Evolutionary conservation across 1,284 basidiomycete species (phyloP).

Genomic region (Melampsora americana): DNA sequence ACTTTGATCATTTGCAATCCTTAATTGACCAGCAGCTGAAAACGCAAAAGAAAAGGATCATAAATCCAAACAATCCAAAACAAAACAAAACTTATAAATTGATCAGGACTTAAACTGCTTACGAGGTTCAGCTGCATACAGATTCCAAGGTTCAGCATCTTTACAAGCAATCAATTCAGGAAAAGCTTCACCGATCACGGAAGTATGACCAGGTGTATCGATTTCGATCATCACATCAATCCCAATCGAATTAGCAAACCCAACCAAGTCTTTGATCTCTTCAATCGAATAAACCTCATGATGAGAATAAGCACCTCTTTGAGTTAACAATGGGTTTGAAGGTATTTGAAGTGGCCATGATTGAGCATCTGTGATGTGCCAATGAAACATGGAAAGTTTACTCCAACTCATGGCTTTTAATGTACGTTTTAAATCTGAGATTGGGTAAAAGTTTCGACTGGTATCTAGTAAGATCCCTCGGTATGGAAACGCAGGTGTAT

Average conservation of each 20-base stretch:
- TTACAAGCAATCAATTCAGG: slow-evolving; percentile 73
- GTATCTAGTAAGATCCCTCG: slow-evolving; percentile 80
- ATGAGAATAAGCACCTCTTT: slow-evolving; percentile 67
- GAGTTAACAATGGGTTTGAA: slow-evolving; percentile 64
- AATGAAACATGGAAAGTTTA: slow-evolving; percentile 62
- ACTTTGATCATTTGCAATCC: slow-evolving; percentile 61
- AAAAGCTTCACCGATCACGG: slow-evolving; percentile 64
- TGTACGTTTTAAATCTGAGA: slow-evolving; percentile 65
- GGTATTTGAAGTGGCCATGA: slow-evolving; percentile 59
- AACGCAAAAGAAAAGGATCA: slow-evolving; percentile 56
- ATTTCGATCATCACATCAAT: slow-evolving; percentile 71
- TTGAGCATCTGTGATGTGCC: slow-evolving; percentile 54
- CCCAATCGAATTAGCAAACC: slow-evolving; percentile 70
- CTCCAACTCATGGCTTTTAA: slow-evolving; percentile 81
- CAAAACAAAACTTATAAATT: background rate
- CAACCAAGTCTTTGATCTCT: slow-evolving; percentile 66
- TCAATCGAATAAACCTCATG: slow-evolving; percentile 62
- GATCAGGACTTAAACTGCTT: background rate
- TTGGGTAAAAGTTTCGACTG: slow-evolving; percentile 62
- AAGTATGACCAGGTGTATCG: slow-evolving; percentile 77
- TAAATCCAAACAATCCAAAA: background rate
- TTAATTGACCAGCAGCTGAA: slow-evolving; percentile 76
- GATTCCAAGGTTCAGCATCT: slow-evolving; percentile 63
- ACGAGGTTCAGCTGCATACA: slow-evolving; percentile 61
- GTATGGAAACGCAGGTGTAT: slow-evolving; percentile 56